phyloP scores from a whole-genome alignment of 306 rosid species.

The Dryas octopetala region DNA sequence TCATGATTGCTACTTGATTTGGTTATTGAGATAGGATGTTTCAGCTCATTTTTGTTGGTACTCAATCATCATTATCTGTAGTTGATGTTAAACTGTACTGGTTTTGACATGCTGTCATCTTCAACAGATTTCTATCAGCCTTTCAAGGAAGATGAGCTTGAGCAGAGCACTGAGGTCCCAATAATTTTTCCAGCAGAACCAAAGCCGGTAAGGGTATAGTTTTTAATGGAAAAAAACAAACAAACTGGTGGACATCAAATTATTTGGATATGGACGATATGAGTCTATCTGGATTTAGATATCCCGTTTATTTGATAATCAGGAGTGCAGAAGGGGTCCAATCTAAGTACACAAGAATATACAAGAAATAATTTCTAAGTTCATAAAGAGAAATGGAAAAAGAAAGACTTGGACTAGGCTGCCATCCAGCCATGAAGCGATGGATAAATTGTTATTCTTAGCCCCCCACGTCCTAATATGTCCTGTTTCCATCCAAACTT shows the following conservation, averaged over 20 bases:
- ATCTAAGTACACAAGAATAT: background rate
- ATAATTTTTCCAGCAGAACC: conserved; percentile 67
- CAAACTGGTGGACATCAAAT: conserved; percentile 5
- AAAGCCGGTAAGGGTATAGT: conserved; percentile 61
- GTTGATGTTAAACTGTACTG: background rate
- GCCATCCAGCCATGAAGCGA: background rate
- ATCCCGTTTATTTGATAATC: background rate
- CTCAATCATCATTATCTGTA: background rate
- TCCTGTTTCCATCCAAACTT: background rate
- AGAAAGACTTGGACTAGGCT: background rate
- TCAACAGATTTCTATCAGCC: conserved; percentile 79
- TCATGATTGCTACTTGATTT: background rate
- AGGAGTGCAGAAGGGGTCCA: background rate
- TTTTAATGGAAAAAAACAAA: conserved; percentile 1
- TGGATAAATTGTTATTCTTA: background rate
- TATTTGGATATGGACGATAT: background rate
- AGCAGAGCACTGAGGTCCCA: conserved; percentile 85
- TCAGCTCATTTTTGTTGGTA: background rate
- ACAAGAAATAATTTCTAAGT: background rate
- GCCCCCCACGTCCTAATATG: background rate
- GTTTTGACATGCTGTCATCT: conserved; percentile 13
- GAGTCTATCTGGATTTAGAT: background rate
- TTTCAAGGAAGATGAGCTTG: conserved; percentile 78
- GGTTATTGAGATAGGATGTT: conserved; percentile 6
- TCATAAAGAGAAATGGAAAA: background rate